These are phyloP conservation scores for Sugiyamaella mastotermitis DNA, from an alignment of 805 yeast genomes.

Conservation along the genomic window DNA sequence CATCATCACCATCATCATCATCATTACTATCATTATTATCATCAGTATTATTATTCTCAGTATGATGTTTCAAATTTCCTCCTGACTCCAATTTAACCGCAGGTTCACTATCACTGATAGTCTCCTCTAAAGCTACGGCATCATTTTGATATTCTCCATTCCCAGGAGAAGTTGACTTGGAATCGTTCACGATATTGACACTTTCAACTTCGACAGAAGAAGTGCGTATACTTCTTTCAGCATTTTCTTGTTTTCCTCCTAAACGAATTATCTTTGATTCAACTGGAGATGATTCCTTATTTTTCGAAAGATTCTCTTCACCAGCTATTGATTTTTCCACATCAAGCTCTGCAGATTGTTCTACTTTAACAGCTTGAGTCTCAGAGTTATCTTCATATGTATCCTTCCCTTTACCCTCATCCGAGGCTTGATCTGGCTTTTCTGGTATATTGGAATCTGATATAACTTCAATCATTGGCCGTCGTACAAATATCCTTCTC, in stretches of 20 bases:
- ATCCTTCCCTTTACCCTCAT: background rate
- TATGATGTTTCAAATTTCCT: constrained; percentile 29
- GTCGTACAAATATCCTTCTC: constrained; percentile 20
- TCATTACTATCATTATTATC: constrained; percentile 25
- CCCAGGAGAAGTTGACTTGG: too few species aligned
- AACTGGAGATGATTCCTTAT: too few species aligned
- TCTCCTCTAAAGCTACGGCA: background rate
- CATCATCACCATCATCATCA: background rate
- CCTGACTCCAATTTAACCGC: constrained; percentile 29
- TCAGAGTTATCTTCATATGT: background rate
- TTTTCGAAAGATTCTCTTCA: too few species aligned
- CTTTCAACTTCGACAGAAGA: too few species aligned
- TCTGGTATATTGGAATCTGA: constrained; percentile 1
- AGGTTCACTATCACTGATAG: background rate
- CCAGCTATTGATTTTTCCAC: too few species aligned
- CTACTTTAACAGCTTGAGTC: background rate
- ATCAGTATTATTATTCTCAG: constrained; percentile 20
- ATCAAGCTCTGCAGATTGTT: too few species aligned
- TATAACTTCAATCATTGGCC: constrained; percentile 13
- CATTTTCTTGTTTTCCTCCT: too few species aligned
- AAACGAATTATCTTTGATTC: too few species aligned
- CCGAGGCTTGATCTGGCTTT: background rate
- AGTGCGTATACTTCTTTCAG: too few species aligned
- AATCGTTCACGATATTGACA: too few species aligned
- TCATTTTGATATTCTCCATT: background rate